Conservation (phyloP, 139 green algal genomes). For the Picochlorum sp. region DNA sequence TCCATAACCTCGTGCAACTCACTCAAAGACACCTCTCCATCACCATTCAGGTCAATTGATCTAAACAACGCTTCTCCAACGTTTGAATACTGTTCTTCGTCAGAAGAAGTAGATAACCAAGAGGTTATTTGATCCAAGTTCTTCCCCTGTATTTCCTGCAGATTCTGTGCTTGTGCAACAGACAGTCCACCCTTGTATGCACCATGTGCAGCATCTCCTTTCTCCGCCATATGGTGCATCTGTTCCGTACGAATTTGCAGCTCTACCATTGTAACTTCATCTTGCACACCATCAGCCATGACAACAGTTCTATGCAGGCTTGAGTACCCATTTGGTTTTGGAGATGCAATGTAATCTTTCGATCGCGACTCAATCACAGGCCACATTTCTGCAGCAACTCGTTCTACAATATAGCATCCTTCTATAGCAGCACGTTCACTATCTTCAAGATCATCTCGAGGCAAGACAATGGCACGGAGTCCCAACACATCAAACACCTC, state of each 20-base stretch:
- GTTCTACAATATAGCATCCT: slow-evolving; percentile 69
- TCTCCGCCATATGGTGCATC: slow-evolving; percentile 77
- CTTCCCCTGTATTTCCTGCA: slow-evolving; percentile 36
- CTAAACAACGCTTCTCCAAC: slow-evolving; percentile 35
- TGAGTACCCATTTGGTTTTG: slow-evolving; percentile 89
- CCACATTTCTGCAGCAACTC: slow-evolving; percentile 61
- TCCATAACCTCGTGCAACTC: slow-evolving; percentile 36
- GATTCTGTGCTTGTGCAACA: slow-evolving; percentile 33
- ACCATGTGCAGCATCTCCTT: slow-evolving; percentile 66
- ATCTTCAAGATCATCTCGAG: slow-evolving; percentile 19
- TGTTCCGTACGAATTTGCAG: slow-evolving; percentile 5
- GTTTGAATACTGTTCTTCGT: not conserved
- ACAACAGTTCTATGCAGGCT: slow-evolving; percentile 71
- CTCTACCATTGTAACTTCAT: not conserved
- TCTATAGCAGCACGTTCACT: slow-evolving; percentile 18
- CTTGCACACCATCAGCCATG: not conserved
- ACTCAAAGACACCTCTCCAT: slow-evolving; percentile 36
- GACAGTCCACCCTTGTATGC: slow-evolving; percentile 86
- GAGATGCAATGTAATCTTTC: slow-evolving; percentile 78
- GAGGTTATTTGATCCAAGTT: slow-evolving; percentile 12
- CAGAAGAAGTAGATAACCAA: not conserved
- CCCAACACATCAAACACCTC: slow-evolving; percentile 88
- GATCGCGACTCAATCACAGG: slow-evolving; percentile 36
- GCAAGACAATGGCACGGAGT: slow-evolving; percentile 72
- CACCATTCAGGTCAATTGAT: slow-evolving; percentile 47